Base-by-base conservation (phyloP, 164 flowering plant species). In the Hamamelis virginiana region DNA sequence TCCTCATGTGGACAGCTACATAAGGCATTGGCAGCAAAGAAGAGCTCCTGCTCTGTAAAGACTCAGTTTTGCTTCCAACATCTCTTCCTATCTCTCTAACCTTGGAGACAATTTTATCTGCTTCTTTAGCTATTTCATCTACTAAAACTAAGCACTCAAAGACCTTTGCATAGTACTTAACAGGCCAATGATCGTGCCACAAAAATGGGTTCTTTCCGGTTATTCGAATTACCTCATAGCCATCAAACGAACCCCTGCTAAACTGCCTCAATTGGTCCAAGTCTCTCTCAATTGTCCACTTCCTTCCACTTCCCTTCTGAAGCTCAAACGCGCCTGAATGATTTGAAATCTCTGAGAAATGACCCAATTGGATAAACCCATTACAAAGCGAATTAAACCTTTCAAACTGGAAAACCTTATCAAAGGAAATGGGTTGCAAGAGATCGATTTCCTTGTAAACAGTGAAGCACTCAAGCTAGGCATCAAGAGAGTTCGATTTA, bases 181-280 rank as follows among this genome's bases (percentile, higher is more conserved):
- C 87, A 25, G 98, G 95, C 99, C 99, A 96, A 71, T 96, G 97
- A 71, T 96, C 97, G 53, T 90, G 98, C 99, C 99, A 96, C 67
- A 93, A 72, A 74, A 96, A 96, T 0, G 99, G 98, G 70, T 93
- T 96, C 76, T 96, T 96, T 9, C 98, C 98, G 6, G 80, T 78
- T 5, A 93, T 80, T 48, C 77, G 78, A 72, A 93, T 83, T 0
- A 88, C 80, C 69, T 93, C 95, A 64, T 72, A 62, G 3, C 22
- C 75, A 73, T 89, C 86, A 74, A 71, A 66, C 4, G 87, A 85
- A 25, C 69, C 76, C 16, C 71, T 69, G 47, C 74, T 80, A 47
- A 71, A 81, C 70, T 85, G 69, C 64, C 44, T 82, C 82, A 93
- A 79, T 70, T 91, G 99, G 65, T 86, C 89, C 71, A 93, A 77